Evolutionary conservation across 805 yeast genomes (phyloP), one percentile per base, ranked within the genome.

Genomic region (Starmerella kuoi): DNA sequence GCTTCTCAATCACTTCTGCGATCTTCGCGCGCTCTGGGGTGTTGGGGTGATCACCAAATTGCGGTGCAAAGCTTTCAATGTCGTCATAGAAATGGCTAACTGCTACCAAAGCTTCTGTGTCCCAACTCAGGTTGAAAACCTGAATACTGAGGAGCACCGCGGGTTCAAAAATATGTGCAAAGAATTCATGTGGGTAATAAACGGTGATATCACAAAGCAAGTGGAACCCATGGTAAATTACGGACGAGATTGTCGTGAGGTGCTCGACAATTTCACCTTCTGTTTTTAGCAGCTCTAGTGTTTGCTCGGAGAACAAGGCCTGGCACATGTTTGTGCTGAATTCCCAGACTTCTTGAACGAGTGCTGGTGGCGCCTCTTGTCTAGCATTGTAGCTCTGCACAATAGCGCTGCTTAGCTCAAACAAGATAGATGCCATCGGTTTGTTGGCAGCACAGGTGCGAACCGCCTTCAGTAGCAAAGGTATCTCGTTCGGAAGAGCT

Each of bases 281-380:
- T 4, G 15, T n/a, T 35, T 42, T 25, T 33, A 48, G 37, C 39
- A 34, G 31, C 12, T 28, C 33, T 3, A 32, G 15, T 2, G 33
- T 31, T 14, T 31, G 27, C n/a, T 18, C 21, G 12, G 32, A 86
- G 84, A 57, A 71, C 40, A 86, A 61, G 39, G 84, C 65, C 56
- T 85, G 94, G 48, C 72, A 67, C 63, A 79, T 68, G 80, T 84
- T 77, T 48, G 87, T 67, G 69, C 78, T 83, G 57, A 78, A 87
- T 63, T 87, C 95, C 61, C 88, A 95, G 36, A 86, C 67, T 24
- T 82, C 68, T 58, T 85, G 49, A 17, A 43, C 46, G 3, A 32
- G 27, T 24, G n/a, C 38, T 6, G 15, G 37, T 15, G 20, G 25
- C 8, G 31, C 30, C 31, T 38, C 23, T 30, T 40, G 41, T n/a